A percentile compares a stretch with the other conserved stretches of the same genome.
These are phyloP conservation scores for Ustilago vetiveriae DNA, from an alignment of 1,284 basidiomycete species.

Conservation along the genomic window DNA sequence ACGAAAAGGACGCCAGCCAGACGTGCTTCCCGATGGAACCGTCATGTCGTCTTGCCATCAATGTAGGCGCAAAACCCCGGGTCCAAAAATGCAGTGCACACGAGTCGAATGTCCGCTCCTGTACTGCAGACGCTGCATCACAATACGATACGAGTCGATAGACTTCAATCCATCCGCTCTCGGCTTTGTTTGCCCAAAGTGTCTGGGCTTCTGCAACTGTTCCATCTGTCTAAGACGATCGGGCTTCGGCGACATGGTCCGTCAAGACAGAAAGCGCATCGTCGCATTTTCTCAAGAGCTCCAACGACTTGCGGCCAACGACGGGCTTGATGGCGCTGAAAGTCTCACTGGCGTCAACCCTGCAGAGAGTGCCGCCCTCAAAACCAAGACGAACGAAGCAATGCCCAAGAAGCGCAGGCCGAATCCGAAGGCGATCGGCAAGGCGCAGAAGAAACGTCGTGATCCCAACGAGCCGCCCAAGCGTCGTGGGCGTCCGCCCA, in stretches of 20 bases:
- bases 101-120: conserved; percentile 20
- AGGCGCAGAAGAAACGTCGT: no score
- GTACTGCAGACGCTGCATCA: conserved; percentile 41
- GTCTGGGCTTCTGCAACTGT: conserved; percentile 49
- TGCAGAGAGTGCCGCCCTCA: conserved; percentile 2
- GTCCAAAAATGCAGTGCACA: conserved; percentile 46
- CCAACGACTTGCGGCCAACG: conserved; percentile 6
- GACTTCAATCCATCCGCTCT: conserved; percentile 20
- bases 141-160: conserved; percentile 28
- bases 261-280: conserved; percentile 10
- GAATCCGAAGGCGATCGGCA: conserved; percentile 2
- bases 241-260: conserved; percentile 22
- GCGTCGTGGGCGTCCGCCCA: conserved; percentile 24
- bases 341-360: conserved; percentile 6
- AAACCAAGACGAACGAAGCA: not conserved
- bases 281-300: conserved; percentile 17
- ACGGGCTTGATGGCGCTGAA: conserved; percentile 5
- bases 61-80: conserved; percentile 37
- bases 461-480: conserved; percentile 2
- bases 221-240: conserved; percentile 34
- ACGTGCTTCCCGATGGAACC: conserved; percentile 25
- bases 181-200: conserved; percentile 41
- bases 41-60: conserved; percentile 44
- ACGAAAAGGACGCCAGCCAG: conserved; percentile 5
- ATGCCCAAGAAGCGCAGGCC: conserved; percentile 1